These are phyloP conservation scores for Malania oleifera DNA, from an alignment of 164 flowering plant genomes.

Conservation along the genomic window DNA sequence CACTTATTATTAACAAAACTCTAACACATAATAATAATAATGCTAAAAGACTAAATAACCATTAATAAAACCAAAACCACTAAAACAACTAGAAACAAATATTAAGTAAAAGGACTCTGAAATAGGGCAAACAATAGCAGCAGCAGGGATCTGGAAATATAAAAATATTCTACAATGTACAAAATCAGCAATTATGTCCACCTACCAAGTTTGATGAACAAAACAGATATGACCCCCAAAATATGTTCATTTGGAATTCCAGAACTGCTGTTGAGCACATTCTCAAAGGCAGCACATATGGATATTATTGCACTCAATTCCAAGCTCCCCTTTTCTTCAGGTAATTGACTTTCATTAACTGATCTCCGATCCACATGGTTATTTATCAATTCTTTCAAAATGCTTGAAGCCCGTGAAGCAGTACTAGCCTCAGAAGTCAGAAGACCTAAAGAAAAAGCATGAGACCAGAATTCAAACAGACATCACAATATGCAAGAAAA, in stretches of 20 bases:
- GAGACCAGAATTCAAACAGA: not conserved
- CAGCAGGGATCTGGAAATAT: not conserved
- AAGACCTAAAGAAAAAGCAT: constrained; percentile 36
- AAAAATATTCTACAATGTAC: not conserved
- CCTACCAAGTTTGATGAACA: constrained; percentile 70
- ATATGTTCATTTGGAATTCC: constrained; percentile 49
- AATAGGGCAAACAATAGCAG: not conserved
- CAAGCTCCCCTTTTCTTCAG: constrained; percentile 17
- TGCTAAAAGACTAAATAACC: too few relatives aligned
- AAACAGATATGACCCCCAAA: constrained; percentile 44
- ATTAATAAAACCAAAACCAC: too few relatives aligned
- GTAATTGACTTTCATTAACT: constrained; percentile 15
- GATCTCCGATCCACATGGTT: constrained; percentile 28
- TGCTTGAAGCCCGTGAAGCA: constrained; percentile 47
- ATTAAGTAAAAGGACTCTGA: too few relatives aligned
- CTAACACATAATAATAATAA: too few relatives aligned
- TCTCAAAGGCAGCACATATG: constrained; percentile 41
- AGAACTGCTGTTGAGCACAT: constrained; percentile 24
- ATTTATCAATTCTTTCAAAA: constrained; percentile 52
- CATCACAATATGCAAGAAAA: not conserved
- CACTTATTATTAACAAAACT: too few relatives aligned
- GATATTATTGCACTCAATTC: constrained; percentile 39
- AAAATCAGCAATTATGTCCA: not conserved
- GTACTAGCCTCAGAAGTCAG: constrained; percentile 35
- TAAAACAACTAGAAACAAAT: too few relatives aligned